Evolutionary conservation across 768 basidiomycete species (phyloP).

Genomic region (Russula virescens): DNA sequence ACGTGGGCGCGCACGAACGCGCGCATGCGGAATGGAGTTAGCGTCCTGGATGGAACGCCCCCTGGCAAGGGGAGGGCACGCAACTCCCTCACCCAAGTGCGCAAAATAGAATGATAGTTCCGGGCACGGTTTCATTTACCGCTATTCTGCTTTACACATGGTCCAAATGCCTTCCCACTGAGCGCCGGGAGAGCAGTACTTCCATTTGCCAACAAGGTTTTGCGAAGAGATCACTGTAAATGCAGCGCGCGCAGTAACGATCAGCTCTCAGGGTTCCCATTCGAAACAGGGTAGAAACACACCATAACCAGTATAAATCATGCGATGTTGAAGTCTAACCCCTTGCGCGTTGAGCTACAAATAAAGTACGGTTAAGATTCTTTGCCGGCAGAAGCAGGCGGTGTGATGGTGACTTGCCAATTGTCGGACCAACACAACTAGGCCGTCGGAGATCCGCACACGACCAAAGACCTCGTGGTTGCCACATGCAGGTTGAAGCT

Average conservation of each 20-base stretch:
- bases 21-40: slow-evolving; percentile 3
- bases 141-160: slow-evolving; percentile 15
- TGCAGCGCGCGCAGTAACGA: background rate
- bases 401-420: background rate
- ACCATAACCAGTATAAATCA: slow-evolving; percentile 22
- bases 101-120: background rate
- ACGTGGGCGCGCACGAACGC: background rate
- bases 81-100: background rate
- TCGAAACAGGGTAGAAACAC: background rate
- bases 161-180: slow-evolving; percentile 23
- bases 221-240: slow-evolving; percentile 23
- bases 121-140: background rate
- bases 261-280: background rate
- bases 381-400: background rate
- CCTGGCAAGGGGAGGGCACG: background rate
- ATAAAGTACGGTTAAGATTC: background rate
- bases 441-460: slow-evolving; percentile 23
- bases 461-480: slow-evolving; percentile 15
- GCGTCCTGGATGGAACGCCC: background rate
- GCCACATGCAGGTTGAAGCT: slow-evolving; percentile 13
- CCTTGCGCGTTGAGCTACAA: slow-evolving; percentile 2
- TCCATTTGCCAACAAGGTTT: slow-evolving; percentile 22
- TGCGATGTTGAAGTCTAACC: background rate
- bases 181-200: slow-evolving; percentile 3
- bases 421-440: slow-evolving; percentile 18